Base-by-base conservation (phyloP, 139 green algal genomes). In the Astrephomene gubernaculifera region DNA sequence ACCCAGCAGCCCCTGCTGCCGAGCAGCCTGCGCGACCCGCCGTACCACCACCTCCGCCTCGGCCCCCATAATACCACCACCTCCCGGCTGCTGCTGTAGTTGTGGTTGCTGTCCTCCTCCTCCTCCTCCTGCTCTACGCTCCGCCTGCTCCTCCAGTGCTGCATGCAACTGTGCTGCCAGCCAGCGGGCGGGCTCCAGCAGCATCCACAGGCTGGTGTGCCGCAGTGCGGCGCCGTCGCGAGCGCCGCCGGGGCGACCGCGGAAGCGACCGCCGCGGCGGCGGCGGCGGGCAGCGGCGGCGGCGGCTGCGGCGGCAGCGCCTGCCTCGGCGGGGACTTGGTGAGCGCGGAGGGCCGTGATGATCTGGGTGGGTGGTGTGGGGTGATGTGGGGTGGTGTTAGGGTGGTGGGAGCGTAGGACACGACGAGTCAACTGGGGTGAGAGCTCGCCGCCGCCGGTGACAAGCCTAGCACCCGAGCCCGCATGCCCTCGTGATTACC, bases 151-250 rank as follows among this genome's bases (percentile, higher is more conserved):
- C 74, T 57, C 57, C 27, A 35, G 10, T 27, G 74, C 74, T 25
- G 54, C 57, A 2, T 57, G 54, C 31, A 82, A 36, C 31, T 82
- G 60, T 4, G 29, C 29, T 21, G 60, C 76, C 76, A 60, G 72
- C 76, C 76, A 83, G 9, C 60, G 27, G 9, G 76, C 39, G 60
- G 44, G n/a, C n/a, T 83, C 76, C n/a, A 83, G 43, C 60, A 83
- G 39, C 60, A 83, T 72, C 76, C 76, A 83, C 38, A 83, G 22
- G 39, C 76, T 83, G 60, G 36, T 63, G 60, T 72, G 57, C 54
- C 41, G 74, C 76, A 78, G 29, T 1, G 53, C 73, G 12, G n/a
- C 39, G 7, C 74, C 72, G 31, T 65, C 72, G 8, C 52, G 45
- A 22, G 57, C 43, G 41, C 27, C 43, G 41, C 44, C 70, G 70